Conservation (phyloP, 129 eudicot genomes). For the Kitagawia praeruptora region DNA sequence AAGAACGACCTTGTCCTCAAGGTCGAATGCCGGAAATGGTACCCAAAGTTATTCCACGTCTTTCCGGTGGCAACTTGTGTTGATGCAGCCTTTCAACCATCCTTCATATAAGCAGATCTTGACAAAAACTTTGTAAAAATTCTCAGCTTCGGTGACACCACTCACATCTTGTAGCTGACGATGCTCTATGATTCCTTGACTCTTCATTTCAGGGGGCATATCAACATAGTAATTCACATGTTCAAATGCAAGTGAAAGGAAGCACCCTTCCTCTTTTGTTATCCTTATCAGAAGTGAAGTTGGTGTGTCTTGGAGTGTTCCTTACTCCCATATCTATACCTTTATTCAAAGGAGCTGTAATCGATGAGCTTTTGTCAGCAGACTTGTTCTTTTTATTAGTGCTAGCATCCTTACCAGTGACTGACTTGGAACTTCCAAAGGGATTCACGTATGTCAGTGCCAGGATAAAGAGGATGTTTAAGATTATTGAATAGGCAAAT, state of each 20-base stretch:
- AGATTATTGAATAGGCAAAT: conserved; percentile 51
- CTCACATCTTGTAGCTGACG: no score
- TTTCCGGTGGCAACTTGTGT: no score
- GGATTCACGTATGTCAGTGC: conserved; percentile 67
- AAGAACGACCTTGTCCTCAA: no score
- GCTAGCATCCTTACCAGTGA: conserved; percentile 25
- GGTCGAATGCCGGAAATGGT: no score
- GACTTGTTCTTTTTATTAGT: conserved; percentile 22
- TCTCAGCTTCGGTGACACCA: no score
- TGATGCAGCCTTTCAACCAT: no score
- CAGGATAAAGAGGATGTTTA: conserved; percentile 52
- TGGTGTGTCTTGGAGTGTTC: conserved; percentile 8
- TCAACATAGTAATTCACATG: conserved; percentile 53
- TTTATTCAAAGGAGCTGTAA: no score
- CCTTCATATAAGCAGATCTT: no score
- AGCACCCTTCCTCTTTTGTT: conserved; percentile 41
- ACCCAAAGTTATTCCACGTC: no score
- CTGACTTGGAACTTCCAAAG: conserved; percentile 41
- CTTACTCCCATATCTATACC: conserved; percentile 17
- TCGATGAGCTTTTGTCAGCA: background rate
- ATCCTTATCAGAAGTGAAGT: background rate
- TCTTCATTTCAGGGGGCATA: conserved; percentile 32
- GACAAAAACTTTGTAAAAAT: no score
- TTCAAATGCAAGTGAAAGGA: conserved; percentile 45
- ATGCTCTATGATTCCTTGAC: no score